Evolutionary conservation across 805 yeast genomes (phyloP).

Genomic region (Candida bentonensis): DNA sequence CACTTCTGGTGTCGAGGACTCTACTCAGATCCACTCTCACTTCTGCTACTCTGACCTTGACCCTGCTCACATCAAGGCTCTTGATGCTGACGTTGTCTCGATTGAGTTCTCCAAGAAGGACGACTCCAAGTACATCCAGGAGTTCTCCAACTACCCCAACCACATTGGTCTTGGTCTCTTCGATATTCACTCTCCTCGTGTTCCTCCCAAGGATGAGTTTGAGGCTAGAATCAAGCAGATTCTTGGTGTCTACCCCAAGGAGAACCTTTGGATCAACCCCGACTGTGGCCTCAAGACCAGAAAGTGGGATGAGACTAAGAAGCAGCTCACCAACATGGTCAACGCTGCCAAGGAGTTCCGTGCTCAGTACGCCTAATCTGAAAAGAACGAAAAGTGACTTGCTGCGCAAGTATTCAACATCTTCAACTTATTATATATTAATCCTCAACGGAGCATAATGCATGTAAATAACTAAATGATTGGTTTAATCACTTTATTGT

Average conservation of each 20-base stretch:
- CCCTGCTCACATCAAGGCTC: conserved; percentile 98
- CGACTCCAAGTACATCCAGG: conserved; percentile 94
- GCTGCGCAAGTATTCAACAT: conserved; percentile 1
- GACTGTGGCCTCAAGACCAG: conserved; percentile 99
- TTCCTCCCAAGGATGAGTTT: conserved; percentile 95
- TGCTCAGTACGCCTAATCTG: conserved; percentile 29
- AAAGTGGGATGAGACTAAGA: conserved; percentile 97
- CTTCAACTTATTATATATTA: background rate
- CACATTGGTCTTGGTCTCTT: conserved; percentile 98
- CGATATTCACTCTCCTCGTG: conserved; percentile 99
- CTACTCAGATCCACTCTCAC: conserved; percentile 98
- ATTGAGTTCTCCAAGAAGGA: conserved; percentile 99
- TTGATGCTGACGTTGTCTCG: conserved; percentile 98
- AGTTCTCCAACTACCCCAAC: conserved; percentile 97
- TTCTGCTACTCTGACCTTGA: conserved; percentile 99
- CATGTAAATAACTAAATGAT: conserved; percentile 1
- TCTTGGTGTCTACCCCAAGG: conserved; percentile 93
- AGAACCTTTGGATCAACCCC: conserved; percentile 99
- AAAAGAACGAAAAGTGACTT: conserved; percentile 1
- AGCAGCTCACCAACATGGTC: conserved; percentile 95
- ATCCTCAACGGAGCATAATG: conserved; percentile 1
- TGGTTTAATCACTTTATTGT: too few relatives aligned
- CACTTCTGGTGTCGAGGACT: conserved; percentile 90
- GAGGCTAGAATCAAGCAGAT: conserved; percentile 85
- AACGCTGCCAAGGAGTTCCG: conserved; percentile 97